phyloP scores from a whole-genome alignment of 2,329 filamentous ascomycete species.

The Pestalotiopsis fici region DNA sequence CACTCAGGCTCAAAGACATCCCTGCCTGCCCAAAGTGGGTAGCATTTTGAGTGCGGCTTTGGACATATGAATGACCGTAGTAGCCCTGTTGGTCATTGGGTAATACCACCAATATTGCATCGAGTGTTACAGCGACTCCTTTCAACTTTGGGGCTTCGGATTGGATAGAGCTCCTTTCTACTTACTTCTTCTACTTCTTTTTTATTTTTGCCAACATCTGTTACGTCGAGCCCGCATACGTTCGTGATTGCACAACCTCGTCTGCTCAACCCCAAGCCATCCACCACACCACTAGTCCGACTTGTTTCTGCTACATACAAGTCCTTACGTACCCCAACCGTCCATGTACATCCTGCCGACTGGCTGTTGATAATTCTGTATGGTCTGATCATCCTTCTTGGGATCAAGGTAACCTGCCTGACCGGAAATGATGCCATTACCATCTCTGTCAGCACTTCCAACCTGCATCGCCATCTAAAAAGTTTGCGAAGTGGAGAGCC shows the following conservation, averaged over 20 bases:
- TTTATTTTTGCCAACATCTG: not conserved
- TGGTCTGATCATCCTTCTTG: not conserved
- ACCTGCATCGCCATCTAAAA: not conserved
- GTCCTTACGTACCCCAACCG: not conserved
- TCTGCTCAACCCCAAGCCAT: slow-evolving; percentile 4
- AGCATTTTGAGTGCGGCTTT: not conserved
- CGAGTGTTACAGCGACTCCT: not conserved
- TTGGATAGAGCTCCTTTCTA: not conserved
- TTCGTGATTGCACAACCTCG: not conserved
- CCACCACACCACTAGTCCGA: not conserved
- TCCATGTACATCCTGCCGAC: slow-evolving; percentile 1
- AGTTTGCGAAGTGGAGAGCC: not conserved
- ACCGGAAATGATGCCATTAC: not conserved
- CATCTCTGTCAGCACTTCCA: not conserved
- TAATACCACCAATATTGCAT: not conserved
- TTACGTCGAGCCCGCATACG: not conserved
- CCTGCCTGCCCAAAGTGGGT: slow-evolving; percentile 4
- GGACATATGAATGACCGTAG: not conserved
- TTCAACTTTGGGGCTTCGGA: not conserved
- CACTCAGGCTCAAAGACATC: not conserved
- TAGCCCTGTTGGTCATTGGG: slow-evolving; percentile 1
- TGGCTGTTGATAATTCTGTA: not conserved
- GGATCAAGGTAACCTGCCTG: not conserved
- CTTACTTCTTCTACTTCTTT: not conserved
- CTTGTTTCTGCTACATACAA: not conserved